Conservation (phyloP, 2,329 filamentous ascomycete species). For the Boeremia lycopersici region DNA sequence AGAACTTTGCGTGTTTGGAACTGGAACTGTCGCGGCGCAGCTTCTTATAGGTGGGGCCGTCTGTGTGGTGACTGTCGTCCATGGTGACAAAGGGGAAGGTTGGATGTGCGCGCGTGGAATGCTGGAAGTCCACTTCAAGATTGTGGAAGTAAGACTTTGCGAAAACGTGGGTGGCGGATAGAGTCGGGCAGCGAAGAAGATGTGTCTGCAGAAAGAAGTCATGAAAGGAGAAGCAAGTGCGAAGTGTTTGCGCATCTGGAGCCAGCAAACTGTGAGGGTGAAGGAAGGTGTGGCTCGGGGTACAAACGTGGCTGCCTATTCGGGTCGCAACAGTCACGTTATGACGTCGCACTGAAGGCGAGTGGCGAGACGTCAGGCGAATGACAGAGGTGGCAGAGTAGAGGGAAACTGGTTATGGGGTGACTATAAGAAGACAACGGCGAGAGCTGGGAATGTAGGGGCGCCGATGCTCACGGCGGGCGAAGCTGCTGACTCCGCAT, state of each 20-base stretch:
- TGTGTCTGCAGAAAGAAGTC: constrained; percentile 3
- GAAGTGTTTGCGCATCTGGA: not conserved
- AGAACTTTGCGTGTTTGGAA: not conserved
- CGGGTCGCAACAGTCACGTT: constrained; percentile 34
- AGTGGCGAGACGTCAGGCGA: constrained; percentile 9
- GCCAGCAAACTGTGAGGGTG: not conserved
- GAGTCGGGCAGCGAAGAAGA: constrained; percentile 5
- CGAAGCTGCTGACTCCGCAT: constrained; percentile 13
- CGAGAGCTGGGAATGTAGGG: constrained; percentile 1
- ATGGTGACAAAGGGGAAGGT: not conserved
- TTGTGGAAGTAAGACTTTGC: constrained; percentile 18
- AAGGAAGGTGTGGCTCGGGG: not conserved
- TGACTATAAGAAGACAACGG: constrained; percentile 4
- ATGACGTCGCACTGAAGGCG: constrained; percentile 34
- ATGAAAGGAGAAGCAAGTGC: not conserved
- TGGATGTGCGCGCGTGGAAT: constrained; percentile 1
- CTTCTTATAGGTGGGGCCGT: not conserved
- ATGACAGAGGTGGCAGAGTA: constrained; percentile 13
- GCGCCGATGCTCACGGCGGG: constrained; percentile 2
- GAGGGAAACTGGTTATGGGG: constrained; percentile 3
- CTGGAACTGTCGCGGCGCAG: not conserved
- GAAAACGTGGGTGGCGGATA: constrained; percentile 22
- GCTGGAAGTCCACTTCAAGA: constrained; percentile 7
- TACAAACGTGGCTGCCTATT: constrained; percentile 32
- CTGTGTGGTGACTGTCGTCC: constrained; percentile 6